A percentile compares a stretch with the other conserved stretches of the same genome.
Conservation (phyloP, 768 basidiomycete genomes). For the Gymnopilus dilepis region DNA sequence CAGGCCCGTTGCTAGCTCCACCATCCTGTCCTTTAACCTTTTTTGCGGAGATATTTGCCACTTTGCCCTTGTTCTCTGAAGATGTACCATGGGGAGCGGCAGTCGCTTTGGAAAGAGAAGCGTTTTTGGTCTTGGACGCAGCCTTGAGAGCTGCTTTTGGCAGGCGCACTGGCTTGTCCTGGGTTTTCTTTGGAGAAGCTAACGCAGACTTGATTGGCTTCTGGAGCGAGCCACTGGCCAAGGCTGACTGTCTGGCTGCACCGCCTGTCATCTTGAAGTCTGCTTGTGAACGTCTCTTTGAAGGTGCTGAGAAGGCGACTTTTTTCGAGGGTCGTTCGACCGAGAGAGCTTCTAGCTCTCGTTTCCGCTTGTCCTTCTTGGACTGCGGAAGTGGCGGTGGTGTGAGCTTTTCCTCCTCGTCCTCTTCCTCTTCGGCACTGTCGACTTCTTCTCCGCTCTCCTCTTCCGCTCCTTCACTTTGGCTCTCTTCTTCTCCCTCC, state of each 20-base stretch:
- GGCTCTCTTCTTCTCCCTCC: slow-evolving; percentile 44
- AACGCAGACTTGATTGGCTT: slow-evolving; percentile 32
- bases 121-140: slow-evolving; percentile 20
- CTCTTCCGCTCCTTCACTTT: slow-evolving; percentile 43
- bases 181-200: slow-evolving; percentile 7
- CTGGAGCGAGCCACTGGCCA: slow-evolving; percentile 20
- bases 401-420: slow-evolving; percentile 49
- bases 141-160: background rate
- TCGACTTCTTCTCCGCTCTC: slow-evolving; percentile 38
- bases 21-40: slow-evolving; percentile 24
- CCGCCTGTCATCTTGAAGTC: slow-evolving; percentile 24
- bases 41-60: slow-evolving; percentile 42
- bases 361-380: slow-evolving; percentile 55
- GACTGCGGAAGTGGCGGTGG: slow-evolving; percentile 33
- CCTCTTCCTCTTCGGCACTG: slow-evolving; percentile 37
- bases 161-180: slow-evolving; percentile 10
- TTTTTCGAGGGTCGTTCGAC: slow-evolving; percentile 49
- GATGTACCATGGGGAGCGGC: slow-evolving; percentile 10
- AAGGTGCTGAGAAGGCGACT: slow-evolving; percentile 52
- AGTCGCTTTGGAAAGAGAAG: background rate
- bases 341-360: slow-evolving; percentile 31
- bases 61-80: slow-evolving; percentile 29
- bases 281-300: slow-evolving; percentile 26
- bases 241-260: slow-evolving; percentile 4
- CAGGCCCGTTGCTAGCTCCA: slow-evolving; percentile 20